Percentiles rank a stretch among this genome's conserved stretches.
phyloP scores from a whole-genome alignment of 1,139 yeast species.

The Oligophagozyma castellii region DNA sequence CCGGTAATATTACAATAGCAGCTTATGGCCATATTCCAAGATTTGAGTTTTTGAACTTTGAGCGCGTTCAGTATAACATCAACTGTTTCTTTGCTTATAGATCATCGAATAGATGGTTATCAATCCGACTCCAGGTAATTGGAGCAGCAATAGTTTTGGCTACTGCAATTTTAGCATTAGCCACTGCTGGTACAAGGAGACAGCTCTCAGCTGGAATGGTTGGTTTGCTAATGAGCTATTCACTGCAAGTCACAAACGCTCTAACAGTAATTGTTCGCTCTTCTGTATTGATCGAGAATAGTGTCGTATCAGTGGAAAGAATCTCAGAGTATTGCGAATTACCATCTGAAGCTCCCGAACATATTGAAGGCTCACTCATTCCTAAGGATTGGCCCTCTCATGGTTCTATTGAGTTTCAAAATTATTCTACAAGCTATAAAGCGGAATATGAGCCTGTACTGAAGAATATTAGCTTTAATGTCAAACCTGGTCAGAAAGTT shows the following conservation, averaged over 20 bases:
- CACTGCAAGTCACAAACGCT: slow-evolving; percentile 47
- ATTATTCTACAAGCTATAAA: slow-evolving; percentile 54
- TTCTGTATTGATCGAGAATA: slow-evolving; percentile 63
- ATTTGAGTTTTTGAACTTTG: slow-evolving; percentile 40
- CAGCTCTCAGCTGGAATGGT: slow-evolving; percentile 52
- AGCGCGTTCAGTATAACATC: slow-evolving; percentile 50
- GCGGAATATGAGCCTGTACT: slow-evolving; percentile 46
- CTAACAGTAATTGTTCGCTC: slow-evolving; percentile 49
- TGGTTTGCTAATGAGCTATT: slow-evolving; percentile 63
- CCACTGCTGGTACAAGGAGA: slow-evolving; percentile 35
- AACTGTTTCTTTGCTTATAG: slow-evolving; percentile 43
- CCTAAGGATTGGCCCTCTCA: slow-evolving; percentile 41
- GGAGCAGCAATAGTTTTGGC: slow-evolving; percentile 51
- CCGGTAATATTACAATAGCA: slow-evolving; percentile 46
- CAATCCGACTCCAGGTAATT: slow-evolving; percentile 52
- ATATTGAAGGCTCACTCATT: slow-evolving; percentile 26
- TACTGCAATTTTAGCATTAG: slow-evolving; percentile 44
- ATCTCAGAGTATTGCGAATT: slow-evolving; percentile 58
- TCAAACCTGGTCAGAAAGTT: slow-evolving; percentile 50
- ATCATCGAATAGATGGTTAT: slow-evolving; percentile 58
- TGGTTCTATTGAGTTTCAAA: slow-evolving; percentile 43
- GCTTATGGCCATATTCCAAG: slow-evolving; percentile 41
- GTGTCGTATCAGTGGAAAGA: slow-evolving; percentile 65
- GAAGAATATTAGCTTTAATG: slow-evolving; percentile 35
- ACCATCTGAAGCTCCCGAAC: slow-evolving; percentile 40